Conservation (phyloP, 2,329 filamentous ascomycete genomes). For the Drechslera avenae region DNA sequence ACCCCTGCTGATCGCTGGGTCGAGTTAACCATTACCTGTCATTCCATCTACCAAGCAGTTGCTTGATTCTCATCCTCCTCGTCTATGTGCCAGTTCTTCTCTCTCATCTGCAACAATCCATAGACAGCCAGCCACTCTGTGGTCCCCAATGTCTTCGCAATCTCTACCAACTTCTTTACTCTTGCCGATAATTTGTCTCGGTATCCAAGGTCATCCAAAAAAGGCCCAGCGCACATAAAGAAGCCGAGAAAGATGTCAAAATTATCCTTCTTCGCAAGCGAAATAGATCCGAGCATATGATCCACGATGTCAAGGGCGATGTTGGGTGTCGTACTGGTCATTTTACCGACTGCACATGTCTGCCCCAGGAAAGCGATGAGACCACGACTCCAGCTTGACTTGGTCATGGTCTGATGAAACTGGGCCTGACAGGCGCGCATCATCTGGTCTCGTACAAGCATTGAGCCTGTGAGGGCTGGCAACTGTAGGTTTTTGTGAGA, state of each 20-base stretch:
- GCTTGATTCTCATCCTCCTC: not conserved
- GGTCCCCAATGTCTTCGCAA: not conserved
- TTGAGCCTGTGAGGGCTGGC: no score
- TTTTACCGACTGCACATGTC: not conserved
- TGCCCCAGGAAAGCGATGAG: conserved; percentile 7
- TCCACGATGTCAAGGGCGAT: conserved; percentile 3
- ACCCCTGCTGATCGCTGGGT: no score
- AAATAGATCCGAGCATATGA: not conserved
- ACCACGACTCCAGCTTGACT: conserved; percentile 1
- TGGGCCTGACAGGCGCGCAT: not conserved
- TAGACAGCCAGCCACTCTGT: not conserved
- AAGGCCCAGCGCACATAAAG: conserved; percentile 3
- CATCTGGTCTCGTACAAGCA: no score
- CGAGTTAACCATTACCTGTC: no score
- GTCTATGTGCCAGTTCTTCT: not conserved
- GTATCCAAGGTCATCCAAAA: not conserved
- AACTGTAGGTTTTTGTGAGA: no score
- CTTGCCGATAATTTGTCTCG: not conserved
- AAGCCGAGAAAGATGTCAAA: conserved; percentile 7
- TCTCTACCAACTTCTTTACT: not conserved
- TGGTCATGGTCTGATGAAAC: not conserved
- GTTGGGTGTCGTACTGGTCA: not conserved
- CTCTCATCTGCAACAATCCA: not conserved
- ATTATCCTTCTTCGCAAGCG: not conserved
- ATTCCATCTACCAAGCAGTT: no score